Percentiles rank a stretch among this genome's conserved stretches.
Conservation (phyloP, 2,329 filamentous ascomycete species). For the Pleomassaria siparia region DNA sequence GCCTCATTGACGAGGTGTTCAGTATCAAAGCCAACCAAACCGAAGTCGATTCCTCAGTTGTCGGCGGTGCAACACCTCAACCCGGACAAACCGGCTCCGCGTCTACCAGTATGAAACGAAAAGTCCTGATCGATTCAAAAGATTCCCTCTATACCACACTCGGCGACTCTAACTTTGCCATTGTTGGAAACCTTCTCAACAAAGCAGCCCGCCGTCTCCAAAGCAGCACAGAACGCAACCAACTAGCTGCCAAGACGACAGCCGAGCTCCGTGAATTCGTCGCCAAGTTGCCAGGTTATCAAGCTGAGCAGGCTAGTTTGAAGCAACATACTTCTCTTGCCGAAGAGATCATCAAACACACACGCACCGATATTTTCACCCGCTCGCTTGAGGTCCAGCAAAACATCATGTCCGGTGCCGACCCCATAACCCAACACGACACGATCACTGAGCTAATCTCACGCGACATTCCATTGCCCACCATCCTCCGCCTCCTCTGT, state of each 20-base stretch:
- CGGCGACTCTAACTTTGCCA: constrained; percentile 91
- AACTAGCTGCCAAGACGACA: constrained; percentile 77
- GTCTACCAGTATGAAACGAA: constrained; percentile 70
- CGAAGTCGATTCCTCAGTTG: constrained; percentile 86
- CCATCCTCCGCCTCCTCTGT: constrained; percentile 81
- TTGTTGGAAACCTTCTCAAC: constrained; percentile 85
- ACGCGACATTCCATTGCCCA: constrained; percentile 76
- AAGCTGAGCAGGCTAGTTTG: constrained; percentile 90
- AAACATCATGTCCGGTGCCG: constrained; percentile 86
- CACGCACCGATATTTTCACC: constrained; percentile 84
- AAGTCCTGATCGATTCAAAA: constrained; percentile 83
- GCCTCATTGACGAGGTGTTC: constrained; percentile 90
- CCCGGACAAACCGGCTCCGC: constrained; percentile 52
- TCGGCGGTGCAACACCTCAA: constrained; percentile 70
- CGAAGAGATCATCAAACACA: constrained; percentile 94
- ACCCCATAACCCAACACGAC: constrained; percentile 86
- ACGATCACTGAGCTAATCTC: constrained; percentile 93
- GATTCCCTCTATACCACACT: constrained; percentile 88
- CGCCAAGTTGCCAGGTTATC: constrained; percentile 86
- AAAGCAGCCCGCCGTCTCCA: constrained; percentile 85
- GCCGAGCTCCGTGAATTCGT: constrained; percentile 94
- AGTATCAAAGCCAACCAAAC: constrained; percentile 90
- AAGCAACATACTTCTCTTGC: constrained; percentile 89
- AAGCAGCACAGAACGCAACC: constrained; percentile 84
- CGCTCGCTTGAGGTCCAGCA: constrained; percentile 91